A percentile compares a stretch with the other conserved stretches of the same genome.
Conservation (phyloP, 768 basidiomycete genomes). For the Trametes meyenii region DNA sequence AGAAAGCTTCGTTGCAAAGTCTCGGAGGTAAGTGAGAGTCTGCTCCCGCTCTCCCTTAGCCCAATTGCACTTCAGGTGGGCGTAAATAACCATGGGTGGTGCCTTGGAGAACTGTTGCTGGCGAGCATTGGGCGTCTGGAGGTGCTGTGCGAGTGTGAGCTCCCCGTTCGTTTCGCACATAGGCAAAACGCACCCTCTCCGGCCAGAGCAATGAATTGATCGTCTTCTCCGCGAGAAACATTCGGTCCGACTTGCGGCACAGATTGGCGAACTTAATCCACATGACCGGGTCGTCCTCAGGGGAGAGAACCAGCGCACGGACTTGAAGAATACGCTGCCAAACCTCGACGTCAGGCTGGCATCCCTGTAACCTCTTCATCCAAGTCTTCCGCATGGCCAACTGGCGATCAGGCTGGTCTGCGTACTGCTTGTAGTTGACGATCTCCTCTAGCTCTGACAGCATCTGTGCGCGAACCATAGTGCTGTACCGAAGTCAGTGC, state of each 20-base stretch:
- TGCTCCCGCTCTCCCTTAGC: constrained; percentile 78
- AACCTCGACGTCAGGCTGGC: constrained; percentile 97
- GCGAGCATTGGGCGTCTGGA: constrained; percentile 49
- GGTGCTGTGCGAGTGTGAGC: constrained; percentile 13
- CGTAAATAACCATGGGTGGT: constrained; percentile 94
- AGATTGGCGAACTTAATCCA: constrained; percentile 99
- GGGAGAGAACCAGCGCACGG: constrained; percentile 87
- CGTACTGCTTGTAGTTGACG: constrained; percentile 91
- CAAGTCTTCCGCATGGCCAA: constrained; percentile 90
- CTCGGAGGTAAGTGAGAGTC: constrained; percentile 79
- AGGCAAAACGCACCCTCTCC: constrained; percentile 52
- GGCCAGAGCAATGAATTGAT: constrained; percentile 88
- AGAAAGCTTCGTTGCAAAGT: constrained; percentile 77
- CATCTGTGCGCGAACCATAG: constrained; percentile 98
- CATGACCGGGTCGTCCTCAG: constrained; percentile 93
- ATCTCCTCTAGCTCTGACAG: constrained; percentile 98
- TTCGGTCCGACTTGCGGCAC: constrained; percentile 92
- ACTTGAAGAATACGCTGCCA: constrained; percentile 99
- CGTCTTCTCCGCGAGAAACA: constrained; percentile 95
- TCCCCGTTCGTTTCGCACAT: not conserved
- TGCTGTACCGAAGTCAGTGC: constrained; percentile 48
- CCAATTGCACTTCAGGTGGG: constrained; percentile 96
- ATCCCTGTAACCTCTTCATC: constrained; percentile 98
- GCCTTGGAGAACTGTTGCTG: constrained; percentile 65
- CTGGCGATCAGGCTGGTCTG: constrained; percentile 93